Base-by-base conservation (phyloP, 441 rosid species). In the Populus hybrid region DNA sequence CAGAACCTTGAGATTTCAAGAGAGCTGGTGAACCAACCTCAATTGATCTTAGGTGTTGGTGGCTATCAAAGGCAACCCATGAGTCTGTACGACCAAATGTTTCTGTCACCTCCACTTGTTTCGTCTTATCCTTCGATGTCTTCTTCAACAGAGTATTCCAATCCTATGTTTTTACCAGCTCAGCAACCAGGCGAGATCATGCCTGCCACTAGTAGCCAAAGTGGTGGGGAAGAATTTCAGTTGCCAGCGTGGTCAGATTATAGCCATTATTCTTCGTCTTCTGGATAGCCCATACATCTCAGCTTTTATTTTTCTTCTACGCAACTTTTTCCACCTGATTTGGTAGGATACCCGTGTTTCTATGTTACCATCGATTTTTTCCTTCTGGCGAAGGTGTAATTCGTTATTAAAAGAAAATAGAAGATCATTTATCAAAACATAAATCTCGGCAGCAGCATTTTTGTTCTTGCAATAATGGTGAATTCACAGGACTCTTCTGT, bases 11-110 rank as follows among this genome's bases (percentile, higher is more conserved):
- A 76, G 11, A 78, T 42, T 42, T 65, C 76, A 4, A 63, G 69
- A 3, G 75, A 64, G 20, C 72, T 50, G 24, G 23, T 63, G 18
- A 74, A 68, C 26, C 75, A 77, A 31, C 20, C 79, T 74, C 78
- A 76, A 16, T 42, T 71, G 36, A 59, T 77, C 40, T 71, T 82
- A 75, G 88, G 82, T 74, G 16, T 78, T 70, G 78, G 82, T 66
- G 86, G 76, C 24, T 80, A 77, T 75, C 81, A 72, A 14, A 82
- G 75, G 7, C 79, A 77, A 9, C 65, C 85, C 9, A 75, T 75
- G 78, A 79, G 64, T 77, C 75, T 79, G 0, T 77, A 82, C 71
- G 75, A 86, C 67, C 94, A 85, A 45, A 76, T 85, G 76, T 38
- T 79, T 78, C 72, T 81, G 40, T 79, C 88, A 9, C 80, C 88